A percentile compares a stretch with the other conserved stretches of the same genome.
phyloP scores from a whole-genome alignment of 2,329 filamentous ascomycete species.

The Pseudocercospora fijiensis region DNA sequence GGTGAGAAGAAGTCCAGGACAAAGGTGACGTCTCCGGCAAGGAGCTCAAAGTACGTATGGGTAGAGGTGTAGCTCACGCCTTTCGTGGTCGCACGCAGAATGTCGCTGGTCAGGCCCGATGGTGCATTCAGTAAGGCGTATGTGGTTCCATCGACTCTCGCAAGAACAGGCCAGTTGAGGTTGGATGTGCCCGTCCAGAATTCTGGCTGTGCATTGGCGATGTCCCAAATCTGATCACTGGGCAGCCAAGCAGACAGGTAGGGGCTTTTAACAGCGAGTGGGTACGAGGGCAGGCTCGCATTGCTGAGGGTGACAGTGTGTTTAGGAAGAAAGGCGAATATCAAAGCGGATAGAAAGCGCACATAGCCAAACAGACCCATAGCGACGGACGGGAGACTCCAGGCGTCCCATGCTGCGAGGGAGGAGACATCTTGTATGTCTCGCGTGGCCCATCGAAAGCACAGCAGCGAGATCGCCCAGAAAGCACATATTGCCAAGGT shows the following conservation, averaged over 20 bases:
- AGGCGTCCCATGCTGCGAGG: conserved; percentile 2
- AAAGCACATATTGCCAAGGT: conserved; percentile 8
- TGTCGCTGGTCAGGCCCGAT: conserved; percentile 19
- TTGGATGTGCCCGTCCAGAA: conserved; percentile 38
- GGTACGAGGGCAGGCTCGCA: conserved; percentile 26
- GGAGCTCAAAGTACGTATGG: conserved; percentile 35
- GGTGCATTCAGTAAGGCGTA: conserved; percentile 38
- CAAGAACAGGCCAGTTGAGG: conserved; percentile 39
- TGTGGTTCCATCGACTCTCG: conserved; percentile 34
- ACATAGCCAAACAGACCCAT: conserved; percentile 13
- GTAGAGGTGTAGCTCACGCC: conserved; percentile 37
- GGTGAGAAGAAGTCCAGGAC: conserved; percentile 41
- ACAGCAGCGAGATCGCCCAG: conserved; percentile 6
- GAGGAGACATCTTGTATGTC: conserved; percentile 18
- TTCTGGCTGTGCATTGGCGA: conserved; percentile 32
- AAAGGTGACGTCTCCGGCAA: conserved; percentile 31
- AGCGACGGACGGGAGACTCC: conserved; percentile 13
- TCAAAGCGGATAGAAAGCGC: conserved; percentile 8
- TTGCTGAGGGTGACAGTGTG: conserved; percentile 8
- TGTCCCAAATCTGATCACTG: conserved; percentile 29
- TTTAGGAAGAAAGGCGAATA: conserved; percentile 8
- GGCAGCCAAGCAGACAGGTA: conserved; percentile 41
- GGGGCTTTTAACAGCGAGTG: conserved; percentile 37
- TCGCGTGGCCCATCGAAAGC: conserved; percentile 9
- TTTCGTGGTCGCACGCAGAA: conserved; percentile 26